Base-by-base conservation (phyloP, 2,329 filamentous ascomycete species). In the Seiridium cupressi region DNA sequence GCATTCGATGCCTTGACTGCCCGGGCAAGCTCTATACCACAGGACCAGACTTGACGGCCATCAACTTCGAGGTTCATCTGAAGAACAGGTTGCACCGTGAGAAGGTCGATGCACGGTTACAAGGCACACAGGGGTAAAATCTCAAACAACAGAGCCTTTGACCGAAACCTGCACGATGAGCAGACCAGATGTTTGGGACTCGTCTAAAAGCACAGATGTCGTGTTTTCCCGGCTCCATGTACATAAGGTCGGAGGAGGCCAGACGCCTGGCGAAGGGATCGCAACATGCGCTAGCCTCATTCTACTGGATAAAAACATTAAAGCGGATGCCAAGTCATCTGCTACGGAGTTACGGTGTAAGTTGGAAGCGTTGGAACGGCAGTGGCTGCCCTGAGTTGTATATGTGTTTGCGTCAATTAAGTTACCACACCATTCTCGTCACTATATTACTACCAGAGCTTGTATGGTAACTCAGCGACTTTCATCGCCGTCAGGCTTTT, bases 11-110 rank as follows among this genome's bases (percentile, higher is more conserved):
- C 73, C 86, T 89, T 51, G 95, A 99, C 74, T 98, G 95, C 72
- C 92, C 92, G 0, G 92, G 92, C 36, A 98, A 97, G 75, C 80
- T 97, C 9, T 99, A 99, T 75, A 97, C 93, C 0, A 92, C 93
- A 0, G 91, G 93, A 0, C 92, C 93, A 0, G 92, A 89, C 32
- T 90, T 85, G 72, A 93, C 92, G 2, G 91, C 94, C 4, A 89
- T 89, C 51, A 96, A 97, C 71, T 99, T 99, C 64, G 92, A 97
- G 76, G 87, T 96, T 1, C 95, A 99, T 77, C 80, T 98, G 54
- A 91, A 89, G 74, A 97, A 97, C 74, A 86, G 90, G 48, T 81
- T 84, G 57, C 95, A 99, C 74, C 85, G 89, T 68, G 87, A 91
- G 66, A 85, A 84, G 67, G 91, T 93, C 8, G 84, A 88, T 58